phyloP scores from a whole-genome alignment of 306 rosid genomes.

The Cucumis cinereus region DNA sequence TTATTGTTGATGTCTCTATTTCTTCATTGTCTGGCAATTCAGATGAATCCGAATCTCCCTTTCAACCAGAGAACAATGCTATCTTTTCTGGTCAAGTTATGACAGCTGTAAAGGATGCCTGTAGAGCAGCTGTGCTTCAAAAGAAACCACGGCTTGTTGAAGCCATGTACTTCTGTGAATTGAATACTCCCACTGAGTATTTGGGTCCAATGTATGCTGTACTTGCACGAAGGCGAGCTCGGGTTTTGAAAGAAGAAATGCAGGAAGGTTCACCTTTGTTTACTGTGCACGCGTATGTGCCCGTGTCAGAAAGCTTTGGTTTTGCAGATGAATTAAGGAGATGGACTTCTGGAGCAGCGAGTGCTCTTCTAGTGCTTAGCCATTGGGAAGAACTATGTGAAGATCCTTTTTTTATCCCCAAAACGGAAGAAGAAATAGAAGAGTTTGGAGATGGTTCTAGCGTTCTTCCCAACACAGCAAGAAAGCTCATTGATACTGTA shows the following conservation, averaged over 20 bases:
- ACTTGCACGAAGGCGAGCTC: constrained; percentile 71
- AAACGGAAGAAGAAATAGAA: constrained; percentile 80
- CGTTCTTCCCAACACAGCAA: constrained; percentile 81
- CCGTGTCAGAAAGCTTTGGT: constrained; percentile 86
- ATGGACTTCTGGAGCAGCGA: constrained; percentile 76
- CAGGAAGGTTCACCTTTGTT: constrained; percentile 94
- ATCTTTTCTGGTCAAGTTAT: constrained; percentile 73
- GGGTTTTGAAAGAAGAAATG: constrained; percentile 77
- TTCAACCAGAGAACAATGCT: constrained; percentile 57
- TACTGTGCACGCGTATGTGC: constrained; percentile 81
- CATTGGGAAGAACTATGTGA: constrained; percentile 85
- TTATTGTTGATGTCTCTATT: constrained; percentile 61
- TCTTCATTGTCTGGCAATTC: constrained; percentile 27
- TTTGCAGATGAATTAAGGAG: constrained; percentile 82
- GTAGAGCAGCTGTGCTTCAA: constrained; percentile 73
- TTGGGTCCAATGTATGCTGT: constrained; percentile 87
- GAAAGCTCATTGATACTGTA: constrained; percentile 64
- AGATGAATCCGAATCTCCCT: constrained; percentile 38
- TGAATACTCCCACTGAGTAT: constrained; percentile 62
- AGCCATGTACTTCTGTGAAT: constrained; percentile 88
- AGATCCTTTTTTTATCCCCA: constrained; percentile 92
- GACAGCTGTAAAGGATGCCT: constrained; percentile 76
- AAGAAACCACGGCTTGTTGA: constrained; percentile 77
- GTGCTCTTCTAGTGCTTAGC: constrained; percentile 79
- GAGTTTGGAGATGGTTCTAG: constrained; percentile 95